Conservation (phyloP, 306 rosid species). For the Quercus agrifolia region DNA sequence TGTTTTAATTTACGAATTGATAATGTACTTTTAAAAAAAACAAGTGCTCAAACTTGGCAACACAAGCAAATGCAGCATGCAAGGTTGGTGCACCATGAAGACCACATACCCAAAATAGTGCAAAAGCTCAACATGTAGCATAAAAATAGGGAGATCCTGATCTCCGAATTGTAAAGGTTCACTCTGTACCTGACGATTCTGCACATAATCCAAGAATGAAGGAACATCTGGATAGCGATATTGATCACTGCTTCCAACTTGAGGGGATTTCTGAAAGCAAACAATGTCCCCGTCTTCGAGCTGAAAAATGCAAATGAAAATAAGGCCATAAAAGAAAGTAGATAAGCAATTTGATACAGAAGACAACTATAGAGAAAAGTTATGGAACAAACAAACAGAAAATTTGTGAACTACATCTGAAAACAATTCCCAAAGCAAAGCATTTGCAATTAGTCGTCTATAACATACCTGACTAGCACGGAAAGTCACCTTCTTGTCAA, state of each 20-base stretch:
- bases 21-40: not conserved
- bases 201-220: slow-evolving; percentile 51
- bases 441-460: not conserved
- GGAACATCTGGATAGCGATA: slow-evolving; percentile 50
- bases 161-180: not conserved
- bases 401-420: not conserved
- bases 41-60: not conserved
- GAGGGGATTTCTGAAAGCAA: slow-evolving; percentile 48
- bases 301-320: slow-evolving; percentile 20
- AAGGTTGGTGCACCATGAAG: not conserved
- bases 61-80: not conserved
- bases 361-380: not conserved
- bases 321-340: not conserved
- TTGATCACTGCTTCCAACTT: slow-evolving; percentile 34
- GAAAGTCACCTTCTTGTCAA: slow-evolving; percentile 46
- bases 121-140: not conserved
- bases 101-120: not conserved
- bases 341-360: not conserved
- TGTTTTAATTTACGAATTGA: not conserved
- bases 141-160: not conserved
- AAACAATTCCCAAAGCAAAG: not conserved
- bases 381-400: not conserved
- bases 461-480: slow-evolving; percentile 44
- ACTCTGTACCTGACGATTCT: slow-evolving; percentile 44
- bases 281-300: slow-evolving; percentile 58